phyloP scores from a whole-genome alignment of 2,329 filamentous ascomycete genomes.

The Hortaea werneckii region DNA sequence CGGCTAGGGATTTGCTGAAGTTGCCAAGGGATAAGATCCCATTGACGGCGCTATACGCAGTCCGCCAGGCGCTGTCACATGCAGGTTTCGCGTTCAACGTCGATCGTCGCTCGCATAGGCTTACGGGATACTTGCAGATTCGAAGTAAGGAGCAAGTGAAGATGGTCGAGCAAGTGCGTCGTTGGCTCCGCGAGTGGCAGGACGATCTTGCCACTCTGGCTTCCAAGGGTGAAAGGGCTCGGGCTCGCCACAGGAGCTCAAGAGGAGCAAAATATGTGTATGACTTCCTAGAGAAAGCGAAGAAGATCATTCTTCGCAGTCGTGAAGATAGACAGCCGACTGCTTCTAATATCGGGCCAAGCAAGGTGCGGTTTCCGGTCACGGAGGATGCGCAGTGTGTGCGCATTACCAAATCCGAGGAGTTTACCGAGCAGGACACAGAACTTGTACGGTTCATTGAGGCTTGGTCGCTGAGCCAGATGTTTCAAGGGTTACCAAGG shows the following conservation, averaged over 20 bases:
- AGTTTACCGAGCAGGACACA: slow-evolving; percentile 43
- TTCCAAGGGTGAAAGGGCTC: slow-evolving; percentile 8
- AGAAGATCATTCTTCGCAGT: slow-evolving; percentile 29
- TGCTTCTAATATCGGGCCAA: slow-evolving; percentile 28
- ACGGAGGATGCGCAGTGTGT: slow-evolving; percentile 14
- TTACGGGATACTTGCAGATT: slow-evolving; percentile 54
- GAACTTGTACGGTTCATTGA: slow-evolving; percentile 59
- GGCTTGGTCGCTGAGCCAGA: slow-evolving; percentile 51
- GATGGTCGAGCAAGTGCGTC: slow-evolving; percentile 41
- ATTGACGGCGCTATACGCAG: slow-evolving; percentile 50
- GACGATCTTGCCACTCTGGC: slow-evolving; percentile 32
- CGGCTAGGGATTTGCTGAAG: slow-evolving; percentile 34
- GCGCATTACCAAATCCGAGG: slow-evolving; percentile 11
- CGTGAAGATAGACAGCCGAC: slow-evolving; percentile 29
- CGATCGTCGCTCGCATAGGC: slow-evolving; percentile 39
- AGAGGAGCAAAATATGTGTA: slow-evolving; percentile 21
- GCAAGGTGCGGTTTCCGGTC: slow-evolving; percentile 22
- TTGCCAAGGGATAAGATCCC: slow-evolving; percentile 18
- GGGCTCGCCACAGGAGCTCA: slow-evolving; percentile 6
- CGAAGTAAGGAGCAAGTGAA: slow-evolving; percentile 45
- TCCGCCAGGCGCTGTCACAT: slow-evolving; percentile 53
- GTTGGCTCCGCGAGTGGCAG: slow-evolving; percentile 45
- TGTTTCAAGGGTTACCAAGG: slow-evolving; percentile 43
- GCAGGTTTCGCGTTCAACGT: slow-evolving; percentile 53
- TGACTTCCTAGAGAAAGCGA: slow-evolving; percentile 33